Evolutionary conservation across 164 flowering plant species (phyloP), one percentile per base, ranked within the genome.

Genomic region (Vitis labrusca): DNA sequence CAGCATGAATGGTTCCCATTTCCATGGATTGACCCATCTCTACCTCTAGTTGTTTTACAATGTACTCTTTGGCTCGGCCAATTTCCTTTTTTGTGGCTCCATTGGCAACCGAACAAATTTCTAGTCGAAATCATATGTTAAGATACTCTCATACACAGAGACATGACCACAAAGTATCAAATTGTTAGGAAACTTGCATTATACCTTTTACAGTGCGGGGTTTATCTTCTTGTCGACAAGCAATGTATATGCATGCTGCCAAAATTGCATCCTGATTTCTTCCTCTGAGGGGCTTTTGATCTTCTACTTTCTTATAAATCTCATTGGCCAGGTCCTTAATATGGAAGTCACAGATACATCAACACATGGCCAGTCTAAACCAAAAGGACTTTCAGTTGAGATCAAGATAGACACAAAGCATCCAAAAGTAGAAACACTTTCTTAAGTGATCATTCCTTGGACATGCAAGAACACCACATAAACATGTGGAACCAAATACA

Each of bases 41-140:
- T 48, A 76, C 71, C 66, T 71, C 85, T n/a, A 82, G 65, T 11
- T 72, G 86, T 65, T 84, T 82, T 65, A 73, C 75, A 50, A 84
- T 81, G 29, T 70, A 74, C 62, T 74, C 74, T 59, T 74, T 78
- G 30, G 87, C 88, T 12, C 78, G 81, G 15, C 78, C 81, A 68
- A 84, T 76, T 62, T 84, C 84, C 74, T 86, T 86, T 69, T 68
- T 82, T 27, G 84, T 68, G 14, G 84, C 86, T 52, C 89, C 87
- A 73, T 80, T 75, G 47, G 82, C 84, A 64, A 77, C 86, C 8
- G 81, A 78, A 53, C 77, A 78, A 19, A 83, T 85, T 67, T 85
- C 87, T 82, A 75, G 6, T 70, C 56, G 64, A 68, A 71, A 74
- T 53, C n/a, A 48, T 71, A 70, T 16, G 44, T 16, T 60, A 72